Conservation (phyloP, 257 asterid genomes). For the Nicotiana undulata region DNA sequence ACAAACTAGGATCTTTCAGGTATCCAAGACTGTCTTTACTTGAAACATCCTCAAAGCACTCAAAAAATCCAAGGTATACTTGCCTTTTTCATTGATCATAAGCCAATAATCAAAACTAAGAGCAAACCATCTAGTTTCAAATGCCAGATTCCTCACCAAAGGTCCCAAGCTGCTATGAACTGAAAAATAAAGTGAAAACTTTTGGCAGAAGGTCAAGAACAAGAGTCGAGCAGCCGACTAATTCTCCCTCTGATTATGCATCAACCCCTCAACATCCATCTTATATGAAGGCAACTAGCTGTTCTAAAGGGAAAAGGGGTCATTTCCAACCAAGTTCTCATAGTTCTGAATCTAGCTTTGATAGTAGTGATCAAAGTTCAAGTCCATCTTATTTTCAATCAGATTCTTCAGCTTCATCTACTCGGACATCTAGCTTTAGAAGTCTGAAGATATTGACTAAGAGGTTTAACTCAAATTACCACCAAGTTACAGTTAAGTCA, state of each 20-base stretch:
- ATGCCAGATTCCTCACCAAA: neutral
- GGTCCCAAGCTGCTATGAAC: neutral
- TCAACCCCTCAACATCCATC: neutral
- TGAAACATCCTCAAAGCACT: too few species aligned
- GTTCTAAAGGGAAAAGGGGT: neutral
- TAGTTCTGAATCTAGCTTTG: neutral
- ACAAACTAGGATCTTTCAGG: neutral
- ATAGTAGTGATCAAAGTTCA: constrained; percentile 11
- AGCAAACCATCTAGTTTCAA: neutral
- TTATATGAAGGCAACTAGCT: neutral
- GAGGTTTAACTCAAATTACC: neutral
- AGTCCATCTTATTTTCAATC: constrained; percentile 5
- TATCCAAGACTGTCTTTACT: too few species aligned
- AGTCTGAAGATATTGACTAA: neutral
- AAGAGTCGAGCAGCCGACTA: neutral
- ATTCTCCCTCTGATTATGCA: neutral
- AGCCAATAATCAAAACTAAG: neutral
- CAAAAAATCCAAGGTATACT: neutral
- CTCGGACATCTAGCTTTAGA: neutral
- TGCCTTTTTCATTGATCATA: neutral
- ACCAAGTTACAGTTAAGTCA: neutral
- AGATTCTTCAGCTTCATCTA: neutral
- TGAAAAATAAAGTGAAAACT: neutral
- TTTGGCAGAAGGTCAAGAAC: constrained; percentile 5
- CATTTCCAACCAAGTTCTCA: neutral